A percentile compares a stretch with the other conserved stretches of the same genome.
These are phyloP conservation scores for Mycena venus DNA, from an alignment of 768 basidiomycete genomes.

Conservation along the genomic window DNA sequence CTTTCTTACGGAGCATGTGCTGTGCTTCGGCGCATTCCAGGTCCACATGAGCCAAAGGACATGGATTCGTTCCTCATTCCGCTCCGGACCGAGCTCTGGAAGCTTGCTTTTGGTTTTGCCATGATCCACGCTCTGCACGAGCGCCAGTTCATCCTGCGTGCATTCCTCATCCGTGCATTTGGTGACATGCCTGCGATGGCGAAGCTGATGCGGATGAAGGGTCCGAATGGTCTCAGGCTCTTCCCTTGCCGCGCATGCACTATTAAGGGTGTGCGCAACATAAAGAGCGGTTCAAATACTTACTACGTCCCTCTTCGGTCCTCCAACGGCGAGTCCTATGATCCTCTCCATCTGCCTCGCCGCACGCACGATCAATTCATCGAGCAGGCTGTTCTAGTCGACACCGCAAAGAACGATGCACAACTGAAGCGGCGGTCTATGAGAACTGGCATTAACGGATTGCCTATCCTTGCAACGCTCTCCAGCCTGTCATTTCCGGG, in stretches of 20 bases:
- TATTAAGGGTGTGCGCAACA: conserved; percentile 48
- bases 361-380: neutral
- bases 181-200: conserved; percentile 22
- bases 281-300: conserved; percentile 16
- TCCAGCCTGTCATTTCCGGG: neutral
- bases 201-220: neutral
- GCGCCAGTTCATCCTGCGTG: neutral
- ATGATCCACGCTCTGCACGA: conserved; percentile 38
- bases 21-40: conserved; percentile 56
- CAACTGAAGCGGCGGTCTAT: neutral
- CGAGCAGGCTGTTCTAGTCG: neutral
- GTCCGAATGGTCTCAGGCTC: conserved; percentile 36
- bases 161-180: conserved; percentile 5
- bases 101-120: conserved; percentile 47
- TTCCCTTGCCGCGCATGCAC: conserved; percentile 42
- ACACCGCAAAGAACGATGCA: neutral
- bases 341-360: neutral
- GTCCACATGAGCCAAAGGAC: conserved; percentile 53
- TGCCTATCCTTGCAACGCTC: neutral
- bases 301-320: conserved; percentile 47
- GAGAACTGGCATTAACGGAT: neutral
- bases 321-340: conserved; percentile 15
- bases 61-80: conserved; percentile 54
- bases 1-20: conserved; percentile 43
- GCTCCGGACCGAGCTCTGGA: conserved; percentile 48